These are phyloP conservation scores for Bruguiera sexangula DNA, from an alignment of 345 rosid species.

Conservation along the genomic window DNA sequence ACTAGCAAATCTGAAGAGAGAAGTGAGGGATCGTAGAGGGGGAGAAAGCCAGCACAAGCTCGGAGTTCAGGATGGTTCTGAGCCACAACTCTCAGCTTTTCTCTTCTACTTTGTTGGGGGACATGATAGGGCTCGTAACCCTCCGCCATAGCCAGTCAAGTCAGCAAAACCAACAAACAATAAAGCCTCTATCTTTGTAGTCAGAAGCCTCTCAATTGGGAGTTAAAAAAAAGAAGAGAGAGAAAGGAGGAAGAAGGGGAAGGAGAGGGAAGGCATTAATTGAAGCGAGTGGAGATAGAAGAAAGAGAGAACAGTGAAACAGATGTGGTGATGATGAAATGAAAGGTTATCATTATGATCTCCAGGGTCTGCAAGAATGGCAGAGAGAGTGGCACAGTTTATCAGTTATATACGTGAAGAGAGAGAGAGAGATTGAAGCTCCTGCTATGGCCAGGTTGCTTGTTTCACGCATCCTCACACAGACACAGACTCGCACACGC, in stretches of 20 bases:
- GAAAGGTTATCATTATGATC: constrained; percentile 52
- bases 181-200: not conserved
- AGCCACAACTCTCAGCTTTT: constrained; percentile 66
- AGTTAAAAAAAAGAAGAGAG: not conserved
- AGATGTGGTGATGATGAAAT: constrained; percentile 59
- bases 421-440: constrained; percentile 11
- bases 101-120: constrained; percentile 88
- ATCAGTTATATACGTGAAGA: constrained; percentile 41
- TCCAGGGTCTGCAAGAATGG: constrained; percentile 35
- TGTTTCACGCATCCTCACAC: constrained; percentile 29
- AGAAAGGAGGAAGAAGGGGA: not conserved
- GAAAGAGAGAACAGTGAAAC: constrained; percentile 42
- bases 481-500: constrained; percentile 3
- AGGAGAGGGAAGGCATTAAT: not conserved
- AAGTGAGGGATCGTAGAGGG: constrained; percentile 52
- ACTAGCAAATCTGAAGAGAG: constrained; percentile 49
- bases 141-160: constrained; percentile 59
- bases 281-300: not conserved
- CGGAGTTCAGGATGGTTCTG: constrained; percentile 35
- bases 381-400: constrained; percentile 22
- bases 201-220: not conserved
- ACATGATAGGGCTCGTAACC: constrained; percentile 81
- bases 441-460: constrained; percentile 10
- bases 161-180: not conserved
- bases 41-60: constrained; percentile 28